A percentile compares a stretch with the other conserved stretches of the same genome.
phyloP scores from a whole-genome alignment of 192 early-diverging fungal genomes.

The Kickxella alabastrina region DNA sequence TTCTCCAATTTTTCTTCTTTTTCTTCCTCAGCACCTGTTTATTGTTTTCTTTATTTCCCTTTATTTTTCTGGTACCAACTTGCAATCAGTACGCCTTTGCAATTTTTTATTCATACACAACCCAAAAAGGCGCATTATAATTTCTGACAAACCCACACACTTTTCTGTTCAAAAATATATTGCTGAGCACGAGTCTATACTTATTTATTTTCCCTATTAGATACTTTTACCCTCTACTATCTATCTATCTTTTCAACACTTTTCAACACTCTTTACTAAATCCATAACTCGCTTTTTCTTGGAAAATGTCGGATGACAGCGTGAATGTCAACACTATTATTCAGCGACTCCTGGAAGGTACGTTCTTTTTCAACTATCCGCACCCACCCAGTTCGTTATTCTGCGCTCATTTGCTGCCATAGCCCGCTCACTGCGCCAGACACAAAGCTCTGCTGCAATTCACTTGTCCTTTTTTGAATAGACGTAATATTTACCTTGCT shows the following conservation, averaged over 20 bases:
- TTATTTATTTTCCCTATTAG: background rate
- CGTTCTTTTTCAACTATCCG: background rate
- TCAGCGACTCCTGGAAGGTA: constrained; percentile 51
- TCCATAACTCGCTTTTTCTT: background rate
- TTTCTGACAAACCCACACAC: too few relatives aligned
- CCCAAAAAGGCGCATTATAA: background rate
- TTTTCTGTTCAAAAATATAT: too few relatives aligned
- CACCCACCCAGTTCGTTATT: too few relatives aligned
- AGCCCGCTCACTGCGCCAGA: too few relatives aligned
- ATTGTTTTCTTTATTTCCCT: background rate
- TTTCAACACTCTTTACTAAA: constrained; percentile 1
- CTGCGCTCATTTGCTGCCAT: background rate
- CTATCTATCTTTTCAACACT: background rate
- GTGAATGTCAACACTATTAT: constrained; percentile 52
- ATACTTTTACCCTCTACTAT: background rate
- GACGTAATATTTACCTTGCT: too few relatives aligned
- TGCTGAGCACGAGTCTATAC: too few relatives aligned
- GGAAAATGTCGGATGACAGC: constrained; percentile 44
- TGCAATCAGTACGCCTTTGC: background rate
- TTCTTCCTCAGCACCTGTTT: background rate
- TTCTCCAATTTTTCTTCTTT: background rate
- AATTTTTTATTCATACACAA: background rate
- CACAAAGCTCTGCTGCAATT: too few relatives aligned
- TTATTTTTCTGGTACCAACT: background rate
- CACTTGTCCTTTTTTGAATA: too few relatives aligned